Conservation (phyloP, 75 land plant genomes). For the Sequoiadendron giganteum region DNA sequence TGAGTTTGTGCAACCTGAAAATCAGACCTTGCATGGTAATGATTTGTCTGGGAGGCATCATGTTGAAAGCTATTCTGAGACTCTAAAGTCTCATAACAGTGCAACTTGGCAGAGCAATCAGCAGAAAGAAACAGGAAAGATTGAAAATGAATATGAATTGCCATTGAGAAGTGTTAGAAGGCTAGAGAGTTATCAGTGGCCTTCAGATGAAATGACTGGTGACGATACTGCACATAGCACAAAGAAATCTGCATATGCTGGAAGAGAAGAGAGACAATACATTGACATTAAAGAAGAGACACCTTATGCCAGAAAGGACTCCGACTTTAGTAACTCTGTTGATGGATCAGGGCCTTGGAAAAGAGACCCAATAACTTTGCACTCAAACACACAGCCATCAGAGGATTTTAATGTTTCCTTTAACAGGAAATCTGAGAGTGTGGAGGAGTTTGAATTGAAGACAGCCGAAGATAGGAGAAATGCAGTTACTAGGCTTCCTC, state of each 20-base stretch:
- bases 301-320: background rate
- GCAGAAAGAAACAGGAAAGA: background rate
- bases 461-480: background rate
- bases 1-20: background rate
- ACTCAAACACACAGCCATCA: conserved; percentile 3
- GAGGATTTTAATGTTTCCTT: conserved; percentile 5
- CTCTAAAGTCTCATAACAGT: conserved; percentile 5
- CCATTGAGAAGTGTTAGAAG: background rate
- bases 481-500: background rate
- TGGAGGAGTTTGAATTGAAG: background rate
- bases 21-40: conserved; percentile 3
- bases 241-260: background rate
- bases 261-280: background rate
- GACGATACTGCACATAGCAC: background rate
- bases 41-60: background rate
- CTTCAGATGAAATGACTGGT: background rate
- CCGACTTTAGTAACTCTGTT: background rate
- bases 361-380: background rate
- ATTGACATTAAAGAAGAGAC: background rate
- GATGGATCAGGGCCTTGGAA: background rate
- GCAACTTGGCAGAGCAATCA: conserved; percentile 5
- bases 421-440: background rate
- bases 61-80: background rate
- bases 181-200: conserved; percentile 1
- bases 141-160: background rate